Evolutionary conservation across 441 rosid species (phyloP).

Genomic region (Pelargonium fulgidum): DNA sequence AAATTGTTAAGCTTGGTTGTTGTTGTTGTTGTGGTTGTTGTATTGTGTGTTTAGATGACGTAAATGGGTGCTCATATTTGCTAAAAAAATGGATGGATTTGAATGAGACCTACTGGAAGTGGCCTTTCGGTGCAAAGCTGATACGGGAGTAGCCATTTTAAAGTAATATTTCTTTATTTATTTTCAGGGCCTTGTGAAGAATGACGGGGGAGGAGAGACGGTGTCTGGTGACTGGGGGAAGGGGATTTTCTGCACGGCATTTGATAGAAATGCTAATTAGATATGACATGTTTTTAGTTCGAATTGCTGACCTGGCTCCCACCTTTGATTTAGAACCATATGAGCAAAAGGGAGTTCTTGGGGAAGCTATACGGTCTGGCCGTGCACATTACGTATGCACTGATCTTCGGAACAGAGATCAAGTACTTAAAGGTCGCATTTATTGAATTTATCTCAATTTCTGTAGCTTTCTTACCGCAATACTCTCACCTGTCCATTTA

Average conservation of each 20-base stretch:
- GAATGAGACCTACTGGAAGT: neutral
- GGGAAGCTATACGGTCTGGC: constrained; percentile 60
- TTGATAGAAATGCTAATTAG: constrained; percentile 71
- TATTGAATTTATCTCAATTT: neutral
- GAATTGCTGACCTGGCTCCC: constrained; percentile 66
- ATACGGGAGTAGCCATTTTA: constrained; percentile 2
- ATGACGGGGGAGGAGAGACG: constrained; percentile 37
- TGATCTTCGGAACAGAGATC: constrained; percentile 69
- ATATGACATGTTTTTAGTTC: constrained; percentile 41
- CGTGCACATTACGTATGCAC: constrained; percentile 45
- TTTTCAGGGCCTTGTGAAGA: neutral
- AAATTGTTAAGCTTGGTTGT: too few relatives aligned
- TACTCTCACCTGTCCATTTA: neutral
- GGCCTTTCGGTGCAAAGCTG: neutral
- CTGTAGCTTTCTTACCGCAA: neutral
- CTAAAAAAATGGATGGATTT: neutral
- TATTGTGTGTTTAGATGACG: neutral
- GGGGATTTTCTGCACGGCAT: constrained; percentile 80
- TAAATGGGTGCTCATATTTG: neutral
- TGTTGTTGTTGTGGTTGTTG: neutral
- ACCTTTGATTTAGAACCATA: constrained; percentile 41
- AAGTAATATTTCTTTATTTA: neutral
- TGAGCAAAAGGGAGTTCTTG: constrained; percentile 59
- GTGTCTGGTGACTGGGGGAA: constrained; percentile 80
- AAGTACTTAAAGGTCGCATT: constrained; percentile 59